Evolutionary conservation across 2,329 filamentous ascomycete genomes (phyloP).

Genomic region (Microdochium nivale): DNA sequence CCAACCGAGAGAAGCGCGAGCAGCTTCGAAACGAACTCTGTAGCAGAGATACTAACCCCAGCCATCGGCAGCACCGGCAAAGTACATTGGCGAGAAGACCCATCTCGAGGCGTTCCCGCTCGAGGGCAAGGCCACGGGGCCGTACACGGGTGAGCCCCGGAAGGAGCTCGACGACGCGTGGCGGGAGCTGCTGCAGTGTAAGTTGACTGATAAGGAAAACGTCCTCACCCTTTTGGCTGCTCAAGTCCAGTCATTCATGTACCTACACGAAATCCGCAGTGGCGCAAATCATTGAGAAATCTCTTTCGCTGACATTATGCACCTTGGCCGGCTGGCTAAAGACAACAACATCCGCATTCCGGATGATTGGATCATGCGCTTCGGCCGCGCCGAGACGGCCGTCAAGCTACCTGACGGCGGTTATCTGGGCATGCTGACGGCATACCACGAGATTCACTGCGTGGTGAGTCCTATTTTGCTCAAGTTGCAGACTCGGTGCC

Average conservation of each 20-base stretch:
- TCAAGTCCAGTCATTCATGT: no score
- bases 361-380: background rate
- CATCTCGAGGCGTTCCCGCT: background rate
- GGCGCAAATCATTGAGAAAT: background rate
- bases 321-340: background rate
- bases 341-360: background rate
- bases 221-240: no score
- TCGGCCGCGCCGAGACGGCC: background rate
- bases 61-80: background rate
- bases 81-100: background rate
- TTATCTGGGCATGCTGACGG: background rate
- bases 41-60: no score
- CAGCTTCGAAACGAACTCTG: no score
- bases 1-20: no score
- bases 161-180: background rate
- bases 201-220: no score
- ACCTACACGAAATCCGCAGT: no score
- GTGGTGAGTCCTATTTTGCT: background rate
- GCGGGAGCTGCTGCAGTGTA: background rate
- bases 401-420: background rate
- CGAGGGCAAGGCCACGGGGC: background rate
- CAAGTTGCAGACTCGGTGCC: no score
- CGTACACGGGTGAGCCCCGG: background rate
- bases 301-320: background rate
- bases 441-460: background rate